Conservation (phyloP, 1,139 yeast genomes). For the Magnusiomyces sp. region DNA sequence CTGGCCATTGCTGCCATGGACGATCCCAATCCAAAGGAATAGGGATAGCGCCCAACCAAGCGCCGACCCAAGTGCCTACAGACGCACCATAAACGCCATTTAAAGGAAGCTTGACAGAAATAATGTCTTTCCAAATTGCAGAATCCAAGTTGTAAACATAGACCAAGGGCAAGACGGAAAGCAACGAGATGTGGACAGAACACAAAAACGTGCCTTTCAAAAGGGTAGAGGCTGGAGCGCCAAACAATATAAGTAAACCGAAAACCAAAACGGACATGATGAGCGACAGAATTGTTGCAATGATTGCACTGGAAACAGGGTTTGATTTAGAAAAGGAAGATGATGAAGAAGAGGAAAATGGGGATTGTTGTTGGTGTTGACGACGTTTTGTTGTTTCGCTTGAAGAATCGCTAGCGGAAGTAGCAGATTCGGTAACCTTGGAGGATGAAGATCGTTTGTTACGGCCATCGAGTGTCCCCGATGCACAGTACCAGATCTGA, state of each 20-base stretch:
- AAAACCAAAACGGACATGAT: slow-evolving; percentile 47
- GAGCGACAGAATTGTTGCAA: slow-evolving; percentile 33
- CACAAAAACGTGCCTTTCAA: slow-evolving; percentile 53
- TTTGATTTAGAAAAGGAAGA: neutral
- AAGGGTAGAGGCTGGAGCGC: slow-evolving; percentile 68
- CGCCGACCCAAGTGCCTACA: slow-evolving; percentile 54
- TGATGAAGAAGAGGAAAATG: slow-evolving; percentile 6
- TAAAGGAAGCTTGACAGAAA: slow-evolving; percentile 29
- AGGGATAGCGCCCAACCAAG: slow-evolving; percentile 91
- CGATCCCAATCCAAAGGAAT: slow-evolving; percentile 97
- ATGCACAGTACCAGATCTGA: slow-evolving; percentile 24
- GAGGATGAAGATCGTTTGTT: slow-evolving; percentile 5
- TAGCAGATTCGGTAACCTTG: slow-evolving; percentile 5
- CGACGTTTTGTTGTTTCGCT: slow-evolving; percentile 13
- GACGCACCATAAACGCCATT: slow-evolving; percentile 33
- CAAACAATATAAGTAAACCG: slow-evolving; percentile 54
- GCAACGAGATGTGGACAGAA: slow-evolving; percentile 54
- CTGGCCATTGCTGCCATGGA: slow-evolving; percentile 97
- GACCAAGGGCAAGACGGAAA: slow-evolving; percentile 58
- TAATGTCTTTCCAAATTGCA: slow-evolving; percentile 37
- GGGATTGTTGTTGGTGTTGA: slow-evolving; percentile 13
- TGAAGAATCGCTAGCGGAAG: neutral
- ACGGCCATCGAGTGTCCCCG: slow-evolving; percentile 19
- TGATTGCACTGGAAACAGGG: slow-evolving; percentile 23
- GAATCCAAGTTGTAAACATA: slow-evolving; percentile 52